Base-by-base conservation (phyloP, 257 asterid species). In the Verbena officinalis region DNA sequence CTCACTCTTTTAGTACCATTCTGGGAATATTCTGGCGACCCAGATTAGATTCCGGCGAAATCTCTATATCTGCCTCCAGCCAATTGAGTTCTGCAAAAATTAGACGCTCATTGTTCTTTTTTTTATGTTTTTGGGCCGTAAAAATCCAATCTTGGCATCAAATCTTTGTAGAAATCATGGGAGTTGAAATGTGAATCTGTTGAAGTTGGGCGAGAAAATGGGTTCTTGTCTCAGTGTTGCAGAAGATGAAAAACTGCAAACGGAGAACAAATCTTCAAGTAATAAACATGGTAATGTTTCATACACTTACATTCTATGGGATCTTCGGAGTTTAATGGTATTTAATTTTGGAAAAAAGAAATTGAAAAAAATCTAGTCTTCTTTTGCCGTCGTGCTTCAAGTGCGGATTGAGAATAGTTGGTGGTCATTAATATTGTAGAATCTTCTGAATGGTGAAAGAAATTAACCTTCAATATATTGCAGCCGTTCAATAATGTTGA, bases 181-280 rank as follows among this genome's bases (percentile, higher is more conserved):
- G 30, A 31, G 55, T 75, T 78, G 70, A 69, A 78, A 72, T 81
- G 81, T 77, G 76, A 82, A 75, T 83, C 77, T 74, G 64, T 63
- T 72, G 80, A 52, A 38, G 46, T 64, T 65, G 55, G 34, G 61
- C 4, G 7, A 42, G 56, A 16, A 39, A 68, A 90, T 90, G 97
- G 97, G 97, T 42, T 75, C 92, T 65, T 90, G 97, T 70, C 45
- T 87, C 8, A 90, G 97, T 58, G 73, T 79, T 65, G 95, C 85
- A 57, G 90, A 84, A 65, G 88, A 70, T 62, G 54, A 71, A 16
- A 73, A 57, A 42, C 71, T 53, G 55, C 78, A 43, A 13, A 72
- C 66, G 16, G 73, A 63, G 43, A 66, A 55, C 56, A 81, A 72
- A 73, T 64, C 72, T 69, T 68, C 78, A 12, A 59, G 62, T 39